Evolutionary conservation across 1,284 basidiomycete species (phyloP).

Genomic region (Coniferiporia weirii): DNA sequence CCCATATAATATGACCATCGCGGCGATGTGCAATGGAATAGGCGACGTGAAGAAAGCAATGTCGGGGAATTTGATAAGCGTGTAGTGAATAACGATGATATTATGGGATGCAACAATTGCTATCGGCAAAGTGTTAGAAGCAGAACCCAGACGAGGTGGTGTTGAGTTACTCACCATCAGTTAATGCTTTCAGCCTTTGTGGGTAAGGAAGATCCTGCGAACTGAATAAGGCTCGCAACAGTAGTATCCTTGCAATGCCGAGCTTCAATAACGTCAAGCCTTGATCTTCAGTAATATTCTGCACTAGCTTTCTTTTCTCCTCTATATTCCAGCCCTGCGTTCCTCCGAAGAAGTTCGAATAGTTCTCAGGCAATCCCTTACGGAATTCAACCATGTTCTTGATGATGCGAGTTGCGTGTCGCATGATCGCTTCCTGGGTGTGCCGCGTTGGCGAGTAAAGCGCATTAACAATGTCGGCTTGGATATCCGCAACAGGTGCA

Average conservation of each 20-base stretch:
- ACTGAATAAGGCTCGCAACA: conserved; percentile 71
- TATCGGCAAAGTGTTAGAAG: conserved; percentile 26
- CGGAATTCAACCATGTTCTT: conserved; percentile 67
- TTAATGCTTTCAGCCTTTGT: conserved; percentile 60
- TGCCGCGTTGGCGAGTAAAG: conserved; percentile 69
- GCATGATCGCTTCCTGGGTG: conserved; percentile 61
- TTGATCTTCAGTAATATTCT: conserved; percentile 69
- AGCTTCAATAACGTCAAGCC: conserved; percentile 76
- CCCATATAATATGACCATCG: conserved; percentile 82
- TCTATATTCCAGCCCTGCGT: conserved; percentile 67
- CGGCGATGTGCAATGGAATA: conserved; percentile 77
- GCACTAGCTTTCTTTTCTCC: conserved; percentile 56
- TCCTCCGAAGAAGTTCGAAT: conserved; percentile 66
- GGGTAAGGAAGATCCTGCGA: conserved; percentile 60
- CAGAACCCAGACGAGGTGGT: background rate
- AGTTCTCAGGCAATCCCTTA: conserved; percentile 58
- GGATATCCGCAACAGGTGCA: conserved; percentile 68
- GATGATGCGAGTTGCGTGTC: conserved; percentile 70
- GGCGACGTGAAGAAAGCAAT: conserved; percentile 82
- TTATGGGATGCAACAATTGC: conserved; percentile 81
- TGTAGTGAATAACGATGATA: conserved; percentile 73
- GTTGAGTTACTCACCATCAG: conserved; percentile 52
- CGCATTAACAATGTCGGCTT: conserved; percentile 80
- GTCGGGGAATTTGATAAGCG: conserved; percentile 74
- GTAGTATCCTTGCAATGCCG: conserved; percentile 70